Evolutionary conservation across 371 early-diverging fungal species (phyloP), one percentile per base, ranked within the genome.

Genomic region (Phascolomyces articulosus): DNA sequence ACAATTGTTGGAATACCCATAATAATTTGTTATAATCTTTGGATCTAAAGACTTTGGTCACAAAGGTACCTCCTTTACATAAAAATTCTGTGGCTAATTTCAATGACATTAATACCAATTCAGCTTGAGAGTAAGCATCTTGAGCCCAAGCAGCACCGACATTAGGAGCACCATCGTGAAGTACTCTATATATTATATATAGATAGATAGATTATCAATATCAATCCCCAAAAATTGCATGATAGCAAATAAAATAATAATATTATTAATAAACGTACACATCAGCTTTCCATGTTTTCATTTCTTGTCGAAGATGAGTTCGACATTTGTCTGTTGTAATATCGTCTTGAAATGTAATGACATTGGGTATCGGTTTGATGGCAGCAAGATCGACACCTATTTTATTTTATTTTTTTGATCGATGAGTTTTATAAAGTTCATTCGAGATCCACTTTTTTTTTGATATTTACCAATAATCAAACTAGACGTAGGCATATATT

Each of bases 141-240:
- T 98, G 98, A 27, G 92, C 79, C 99, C 99, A 99, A 54, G 96
- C 92, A 44, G 93, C 82, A 80, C 99, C 99, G 53, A 99, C 99
- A 71, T 99, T 99, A 48, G 99, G 99, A 31, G 99, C 99, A 87
- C 99, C 99, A 76, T 99, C 99, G 87, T 99, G 99, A 62, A 99
- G 91, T 29, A 99, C 93, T 48, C 91, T 92, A 68, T 10, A 54
- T 11, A 7, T 24, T 40, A 16, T 13, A 41, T 29, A 10, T 38
- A 54, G 18, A 40, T 55, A 11, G 11, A 34, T 9, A 34, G 11
- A 9, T 34, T 34, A 34, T 9, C 6, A 34, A 9, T 34, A 34
- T 34, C 11, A 34, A 34, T 34, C 6, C 6, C 11, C n/a, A n/a
- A n/a, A n/a, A n/a, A n/a, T n/a, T n/a, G n/a, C n/a, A n/a, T n/a